Evolutionary conservation across 2,329 filamentous ascomycete species (phyloP).

Genomic region (Trichoderma sp.): DNA sequence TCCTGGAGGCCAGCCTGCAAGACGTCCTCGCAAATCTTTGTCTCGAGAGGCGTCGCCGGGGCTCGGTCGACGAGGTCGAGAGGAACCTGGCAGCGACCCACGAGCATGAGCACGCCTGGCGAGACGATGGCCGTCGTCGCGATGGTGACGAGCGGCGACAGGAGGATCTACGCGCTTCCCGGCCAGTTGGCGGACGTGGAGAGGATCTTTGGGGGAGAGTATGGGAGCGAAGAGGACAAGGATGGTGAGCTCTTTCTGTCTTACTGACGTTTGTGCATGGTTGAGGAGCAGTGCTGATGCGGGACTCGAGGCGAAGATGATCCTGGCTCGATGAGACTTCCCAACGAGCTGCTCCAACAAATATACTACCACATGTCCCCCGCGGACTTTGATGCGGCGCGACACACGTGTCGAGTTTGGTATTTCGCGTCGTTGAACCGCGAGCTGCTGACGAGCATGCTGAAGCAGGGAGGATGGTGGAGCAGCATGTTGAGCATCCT

Average conservation of each 20-base stretch:
- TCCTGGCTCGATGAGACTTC: conserved; percentile 37
- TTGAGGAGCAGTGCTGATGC: not conserved
- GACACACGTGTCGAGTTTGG: conserved; percentile 62
- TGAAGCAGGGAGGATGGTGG: conserved; percentile 59
- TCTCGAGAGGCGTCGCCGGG: conserved; percentile 36
- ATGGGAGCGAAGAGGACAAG: conserved; percentile 2
- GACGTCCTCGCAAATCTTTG: conserved; percentile 38
- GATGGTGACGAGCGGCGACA: conserved; percentile 30
- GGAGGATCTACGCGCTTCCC: conserved; percentile 28
- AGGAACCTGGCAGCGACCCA: conserved; percentile 24
- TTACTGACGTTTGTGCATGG: not conserved
- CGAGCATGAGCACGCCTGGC: conserved; percentile 1
- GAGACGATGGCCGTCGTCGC: conserved; percentile 30
- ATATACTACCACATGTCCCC: conserved; percentile 42
- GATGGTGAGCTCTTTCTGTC: not conserved
- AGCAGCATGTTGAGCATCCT: conserved; percentile 39
- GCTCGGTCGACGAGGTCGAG: conserved; percentile 30
- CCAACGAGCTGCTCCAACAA: conserved; percentile 44
- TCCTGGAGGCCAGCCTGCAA: conserved; percentile 29
- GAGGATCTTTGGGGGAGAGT: conserved; percentile 21
- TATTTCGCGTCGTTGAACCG: conserved; percentile 59
- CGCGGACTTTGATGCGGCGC: conserved; percentile 59
- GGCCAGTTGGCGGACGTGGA: conserved; percentile 29
- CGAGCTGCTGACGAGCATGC: conserved; percentile 53
- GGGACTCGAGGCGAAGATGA: conserved; percentile 15